Evolutionary conservation across 164 flowering plant species (phyloP).

Genomic region (Vitis vinifera): DNA sequence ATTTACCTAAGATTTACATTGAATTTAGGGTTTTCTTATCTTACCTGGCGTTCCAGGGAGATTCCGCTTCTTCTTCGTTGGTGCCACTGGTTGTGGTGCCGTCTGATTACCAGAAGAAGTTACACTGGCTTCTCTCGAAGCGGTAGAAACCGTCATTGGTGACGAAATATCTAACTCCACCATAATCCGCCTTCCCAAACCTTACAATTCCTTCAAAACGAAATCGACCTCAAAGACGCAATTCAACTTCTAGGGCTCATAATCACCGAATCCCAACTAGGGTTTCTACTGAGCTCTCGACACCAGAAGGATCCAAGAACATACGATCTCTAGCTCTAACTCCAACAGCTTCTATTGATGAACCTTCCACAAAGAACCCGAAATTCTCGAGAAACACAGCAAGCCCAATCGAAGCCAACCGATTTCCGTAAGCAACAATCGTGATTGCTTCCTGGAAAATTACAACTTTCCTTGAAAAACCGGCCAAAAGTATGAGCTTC

Average conservation of each 20-base stretch:
- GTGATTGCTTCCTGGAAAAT: constrained; percentile 8
- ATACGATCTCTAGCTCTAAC: neutral
- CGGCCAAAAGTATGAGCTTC: neutral
- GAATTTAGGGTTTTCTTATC: neutral
- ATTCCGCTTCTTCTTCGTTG: constrained; percentile 62
- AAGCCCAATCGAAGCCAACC: neutral
- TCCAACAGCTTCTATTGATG: neutral
- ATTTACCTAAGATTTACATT: neutral
- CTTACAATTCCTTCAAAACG: neutral
- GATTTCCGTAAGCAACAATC: neutral
- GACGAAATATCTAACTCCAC: constrained; percentile 41
- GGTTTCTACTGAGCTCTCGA: neutral
- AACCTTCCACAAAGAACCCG: neutral
- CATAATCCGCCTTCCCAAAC: constrained; percentile 9
- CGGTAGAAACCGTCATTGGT: constrained; percentile 41
- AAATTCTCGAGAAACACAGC: neutral
- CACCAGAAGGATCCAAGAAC: constrained; percentile 3
- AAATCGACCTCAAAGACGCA: neutral
- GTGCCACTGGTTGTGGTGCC: constrained; percentile 11
- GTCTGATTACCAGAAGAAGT: constrained; percentile 36
- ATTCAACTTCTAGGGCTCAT: neutral
- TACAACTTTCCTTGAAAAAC: constrained; percentile 8
- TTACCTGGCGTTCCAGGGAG: constrained; percentile 91
- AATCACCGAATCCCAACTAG: neutral
- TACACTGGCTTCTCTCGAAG: constrained; percentile 47